phyloP scores from a whole-genome alignment of 1,284 basidiomycete species.

The Fomitopsis palustris region DNA sequence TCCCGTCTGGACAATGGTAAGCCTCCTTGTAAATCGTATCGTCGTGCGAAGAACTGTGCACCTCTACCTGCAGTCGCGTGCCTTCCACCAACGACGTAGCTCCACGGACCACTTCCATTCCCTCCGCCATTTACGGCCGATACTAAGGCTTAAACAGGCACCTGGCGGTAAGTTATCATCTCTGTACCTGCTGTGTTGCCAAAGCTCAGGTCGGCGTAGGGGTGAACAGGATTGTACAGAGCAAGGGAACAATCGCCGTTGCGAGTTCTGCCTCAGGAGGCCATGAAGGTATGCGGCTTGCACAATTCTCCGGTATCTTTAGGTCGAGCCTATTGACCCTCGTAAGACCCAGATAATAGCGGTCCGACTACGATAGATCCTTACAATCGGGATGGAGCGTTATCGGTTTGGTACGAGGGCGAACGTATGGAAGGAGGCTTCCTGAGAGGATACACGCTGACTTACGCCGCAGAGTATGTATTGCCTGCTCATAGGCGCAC shows the following conservation, averaged over 20 bases:
- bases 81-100: not conserved
- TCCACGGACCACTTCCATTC: not conserved
- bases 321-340: no score
- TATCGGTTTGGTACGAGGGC: constrained; percentile 7
- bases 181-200: not conserved
- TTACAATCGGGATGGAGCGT: constrained; percentile 16
- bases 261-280: constrained; percentile 17
- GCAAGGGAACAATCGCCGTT: constrained; percentile 8
- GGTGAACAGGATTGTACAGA: constrained; percentile 15
- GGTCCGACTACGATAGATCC: constrained; percentile 2
- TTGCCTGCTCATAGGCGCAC: constrained; percentile 9
- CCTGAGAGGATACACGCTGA: not conserved
- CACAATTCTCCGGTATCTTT: not conserved
- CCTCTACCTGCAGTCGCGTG: not conserved
- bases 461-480: not conserved
- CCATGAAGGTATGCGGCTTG: not conserved
- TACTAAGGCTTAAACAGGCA: not conserved
- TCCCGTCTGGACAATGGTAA: not conserved
- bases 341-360: not conserved
- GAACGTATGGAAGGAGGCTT: not conserved
- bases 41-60: no score
- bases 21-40: no score
- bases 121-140: not conserved
- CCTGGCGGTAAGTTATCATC: not conserved
- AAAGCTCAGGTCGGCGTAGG: constrained; percentile 1